Evolutionary conservation across 495 filamentous ascomycete species (phyloP).

Genomic region (Penicillium lagena): DNA sequence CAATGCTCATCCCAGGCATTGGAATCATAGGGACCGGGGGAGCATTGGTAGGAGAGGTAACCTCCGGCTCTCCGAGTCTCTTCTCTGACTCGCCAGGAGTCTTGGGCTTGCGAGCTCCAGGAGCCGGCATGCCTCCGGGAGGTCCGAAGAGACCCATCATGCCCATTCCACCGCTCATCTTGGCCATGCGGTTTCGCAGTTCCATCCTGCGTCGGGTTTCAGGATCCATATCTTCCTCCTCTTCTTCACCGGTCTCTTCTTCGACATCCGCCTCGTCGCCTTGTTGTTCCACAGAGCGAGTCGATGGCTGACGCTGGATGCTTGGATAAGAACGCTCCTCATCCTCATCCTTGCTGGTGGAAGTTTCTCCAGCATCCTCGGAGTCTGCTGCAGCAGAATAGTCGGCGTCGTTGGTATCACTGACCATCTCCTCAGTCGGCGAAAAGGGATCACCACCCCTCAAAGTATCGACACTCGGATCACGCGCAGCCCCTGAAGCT

Average conservation of each 20-base stretch:
- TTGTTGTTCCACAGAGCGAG: constrained; percentile 10
- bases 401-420: constrained; percentile 84
- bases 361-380: constrained; percentile 72
- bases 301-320: constrained; percentile 10
- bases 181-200: constrained; percentile 89
- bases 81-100: constrained; percentile 62
- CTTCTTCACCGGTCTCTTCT: constrained; percentile 63
- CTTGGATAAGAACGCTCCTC: constrained; percentile 44
- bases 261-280: constrained; percentile 40
- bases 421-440: constrained; percentile 48
- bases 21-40: constrained; percentile 75
- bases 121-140: constrained; percentile 47
- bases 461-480: constrained; percentile 53
- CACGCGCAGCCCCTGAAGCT: constrained; percentile 24
- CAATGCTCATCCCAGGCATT: constrained; percentile 61
- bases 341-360: constrained; percentile 66
- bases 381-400: constrained; percentile 82
- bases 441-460: constrained; percentile 38
- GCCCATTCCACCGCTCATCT: constrained; percentile 97
- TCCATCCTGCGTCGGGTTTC: constrained; percentile 83
- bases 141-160: constrained; percentile 92
- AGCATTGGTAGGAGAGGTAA: constrained; percentile 43
- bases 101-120: constrained; percentile 38
- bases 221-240: constrained; percentile 88
- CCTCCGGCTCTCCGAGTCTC: constrained; percentile 46